Conservation (phyloP, 495 filamentous ascomycete genomes). For the Lentithecium fluviatile region DNA sequence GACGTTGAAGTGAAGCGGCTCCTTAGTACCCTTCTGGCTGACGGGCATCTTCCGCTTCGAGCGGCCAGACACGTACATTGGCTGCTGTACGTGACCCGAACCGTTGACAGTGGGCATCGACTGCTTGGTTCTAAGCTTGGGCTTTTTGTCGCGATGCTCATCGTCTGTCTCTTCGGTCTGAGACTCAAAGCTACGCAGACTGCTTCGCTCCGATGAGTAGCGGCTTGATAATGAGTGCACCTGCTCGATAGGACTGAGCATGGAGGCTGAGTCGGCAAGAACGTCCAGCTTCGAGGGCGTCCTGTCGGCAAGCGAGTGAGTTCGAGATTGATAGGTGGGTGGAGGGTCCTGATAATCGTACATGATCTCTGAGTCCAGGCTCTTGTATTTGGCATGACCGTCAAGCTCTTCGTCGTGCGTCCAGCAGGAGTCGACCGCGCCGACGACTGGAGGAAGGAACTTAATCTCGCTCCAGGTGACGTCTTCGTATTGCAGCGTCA, state of each 20-base stretch:
- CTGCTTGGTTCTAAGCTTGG: constrained; percentile 32
- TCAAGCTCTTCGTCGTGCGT: constrained; percentile 35
- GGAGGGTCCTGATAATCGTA: constrained; percentile 39
- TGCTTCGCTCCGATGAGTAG: constrained; percentile 31
- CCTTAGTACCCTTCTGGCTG: constrained; percentile 31
- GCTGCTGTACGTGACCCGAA: constrained; percentile 9
- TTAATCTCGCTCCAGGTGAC: constrained; percentile 37
- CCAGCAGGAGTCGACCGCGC: constrained; percentile 37
- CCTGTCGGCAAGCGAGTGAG: constrained; percentile 32
- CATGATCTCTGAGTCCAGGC: constrained; percentile 36
- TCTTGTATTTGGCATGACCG: constrained; percentile 32
- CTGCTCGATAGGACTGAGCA: constrained; percentile 20
- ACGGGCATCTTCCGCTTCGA: constrained; percentile 38
- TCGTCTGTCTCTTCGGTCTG: constrained; percentile 33
- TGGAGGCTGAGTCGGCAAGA: constrained; percentile 33
- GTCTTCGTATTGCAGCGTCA: constrained; percentile 35
- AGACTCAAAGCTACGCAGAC: constrained; percentile 33
- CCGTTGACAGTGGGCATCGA: constrained; percentile 33
- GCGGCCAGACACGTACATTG: constrained; percentile 36
- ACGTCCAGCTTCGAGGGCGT: constrained; percentile 32
- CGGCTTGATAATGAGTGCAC: constrained; percentile 14
- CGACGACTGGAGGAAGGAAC: constrained; percentile 29
- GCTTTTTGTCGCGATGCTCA: constrained; percentile 38
- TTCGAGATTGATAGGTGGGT: constrained; percentile 36
- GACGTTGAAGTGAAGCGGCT: constrained; percentile 36